A percentile compares a stretch with the other conserved stretches of the same genome.
These are phyloP conservation scores for Linnemannia schmuckeri DNA, from an alignment of 192 early-diverging fungal genomes.

Conservation along the genomic window DNA sequence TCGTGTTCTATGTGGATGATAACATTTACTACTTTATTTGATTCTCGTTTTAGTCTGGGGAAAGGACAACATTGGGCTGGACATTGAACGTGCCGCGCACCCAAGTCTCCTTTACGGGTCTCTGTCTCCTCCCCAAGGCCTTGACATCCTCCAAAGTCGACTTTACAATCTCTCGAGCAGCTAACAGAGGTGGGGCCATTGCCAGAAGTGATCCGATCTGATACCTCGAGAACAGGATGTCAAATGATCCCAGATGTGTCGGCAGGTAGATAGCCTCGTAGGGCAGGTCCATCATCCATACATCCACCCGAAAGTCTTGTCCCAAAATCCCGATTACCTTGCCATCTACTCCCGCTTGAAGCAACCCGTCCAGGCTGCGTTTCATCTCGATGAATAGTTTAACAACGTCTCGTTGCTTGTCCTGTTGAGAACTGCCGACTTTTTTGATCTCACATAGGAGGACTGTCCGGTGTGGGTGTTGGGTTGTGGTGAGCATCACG, in stretches of 20 bases:
- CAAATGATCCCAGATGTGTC: conserved; percentile 12
- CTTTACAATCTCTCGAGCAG: background rate
- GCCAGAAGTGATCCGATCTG: background rate
- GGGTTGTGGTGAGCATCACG: conserved; percentile 7
- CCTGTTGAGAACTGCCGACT: background rate
- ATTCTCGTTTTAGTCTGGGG: background rate
- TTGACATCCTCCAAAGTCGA: background rate
- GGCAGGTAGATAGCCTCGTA: conserved; percentile 4
- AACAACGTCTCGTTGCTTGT: background rate
- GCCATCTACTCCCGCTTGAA: background rate
- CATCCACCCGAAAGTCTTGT: background rate
- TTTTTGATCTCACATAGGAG: conserved; percentile 10
- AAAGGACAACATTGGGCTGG: background rate
- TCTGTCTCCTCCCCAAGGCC: background rate
- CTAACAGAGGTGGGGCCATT: conserved; percentile 1
- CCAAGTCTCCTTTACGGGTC: background rate
- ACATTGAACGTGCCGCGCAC: background rate
- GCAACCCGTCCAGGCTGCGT: conserved; percentile 2
- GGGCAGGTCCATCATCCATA: conserved; percentile 7
- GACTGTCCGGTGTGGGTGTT: background rate
- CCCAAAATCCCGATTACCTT: background rate
- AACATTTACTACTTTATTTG: background rate
- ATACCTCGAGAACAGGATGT: conserved; percentile 9
- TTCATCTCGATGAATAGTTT: conserved; percentile 13
- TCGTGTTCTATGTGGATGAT: no score